phyloP scores from a whole-genome alignment of 176 grass and related monocot species.

The Oryza meridionalis region DNA sequence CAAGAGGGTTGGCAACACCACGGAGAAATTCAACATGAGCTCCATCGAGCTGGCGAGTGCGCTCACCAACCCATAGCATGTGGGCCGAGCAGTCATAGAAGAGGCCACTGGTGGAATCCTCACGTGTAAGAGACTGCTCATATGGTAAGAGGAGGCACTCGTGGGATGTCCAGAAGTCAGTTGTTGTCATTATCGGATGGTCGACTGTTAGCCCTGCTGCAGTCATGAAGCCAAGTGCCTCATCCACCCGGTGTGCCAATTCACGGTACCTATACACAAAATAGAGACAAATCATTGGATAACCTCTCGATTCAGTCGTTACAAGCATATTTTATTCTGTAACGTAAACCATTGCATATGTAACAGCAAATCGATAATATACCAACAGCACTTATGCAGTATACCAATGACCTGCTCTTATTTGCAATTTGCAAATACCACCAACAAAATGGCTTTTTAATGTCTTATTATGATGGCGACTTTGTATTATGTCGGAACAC shows the following conservation, averaged over 20 bases:
- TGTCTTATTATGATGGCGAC: slow-evolving; percentile 8
- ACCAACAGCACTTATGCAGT: not conserved
- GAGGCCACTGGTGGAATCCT: slow-evolving; percentile 89
- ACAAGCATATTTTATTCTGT: not conserved
- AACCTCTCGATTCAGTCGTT: slow-evolving; percentile 9
- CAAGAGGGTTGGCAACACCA: slow-evolving; percentile 91
- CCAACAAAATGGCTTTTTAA: not conserved
- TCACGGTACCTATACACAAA: slow-evolving; percentile 71
- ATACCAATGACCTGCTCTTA: not conserved
- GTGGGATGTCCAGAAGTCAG: slow-evolving; percentile 96
- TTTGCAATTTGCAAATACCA: not conserved
- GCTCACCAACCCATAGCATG: slow-evolving; percentile 97
- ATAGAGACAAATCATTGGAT: slow-evolving; percentile 5
- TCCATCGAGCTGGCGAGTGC: slow-evolving; percentile 91
- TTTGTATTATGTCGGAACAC: not conserved
- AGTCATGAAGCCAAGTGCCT: slow-evolving; percentile 95
- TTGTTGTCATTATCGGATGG: slow-evolving; percentile 97
- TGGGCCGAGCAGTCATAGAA: slow-evolving; percentile 97
- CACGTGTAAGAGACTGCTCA: slow-evolving; percentile 88
- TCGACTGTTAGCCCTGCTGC: slow-evolving; percentile 86
- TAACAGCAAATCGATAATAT: not conserved
- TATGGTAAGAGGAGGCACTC: slow-evolving; percentile 96
- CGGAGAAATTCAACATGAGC: slow-evolving; percentile 99
- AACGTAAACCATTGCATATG: not conserved
- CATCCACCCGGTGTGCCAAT: slow-evolving; percentile 86